Conservation (phyloP, 2,329 filamentous ascomycete species). For the Shiraia sp. region DNA sequence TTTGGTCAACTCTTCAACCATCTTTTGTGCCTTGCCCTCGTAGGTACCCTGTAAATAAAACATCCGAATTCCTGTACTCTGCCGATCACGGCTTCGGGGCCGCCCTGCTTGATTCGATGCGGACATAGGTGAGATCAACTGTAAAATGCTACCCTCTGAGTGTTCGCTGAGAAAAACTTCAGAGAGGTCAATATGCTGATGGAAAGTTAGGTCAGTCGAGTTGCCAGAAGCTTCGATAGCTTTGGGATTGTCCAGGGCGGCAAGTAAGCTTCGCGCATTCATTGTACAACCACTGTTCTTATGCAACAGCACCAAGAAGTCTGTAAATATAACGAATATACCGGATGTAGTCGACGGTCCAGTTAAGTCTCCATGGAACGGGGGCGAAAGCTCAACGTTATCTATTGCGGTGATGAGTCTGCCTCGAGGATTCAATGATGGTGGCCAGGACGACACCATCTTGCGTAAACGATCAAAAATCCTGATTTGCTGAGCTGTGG, state of each 20-base stretch:
- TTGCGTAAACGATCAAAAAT: constrained; percentile 74
- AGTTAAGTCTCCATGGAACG: constrained; percentile 61
- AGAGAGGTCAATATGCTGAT: constrained; percentile 70
- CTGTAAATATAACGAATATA: constrained; percentile 82
- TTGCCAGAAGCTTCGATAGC: constrained; percentile 38
- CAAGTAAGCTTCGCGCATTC: constrained; percentile 75
- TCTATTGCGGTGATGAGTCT: constrained; percentile 82
- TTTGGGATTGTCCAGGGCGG: constrained; percentile 81
- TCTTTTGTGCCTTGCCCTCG: constrained; percentile 74
- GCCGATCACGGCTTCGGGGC: constrained; percentile 38
- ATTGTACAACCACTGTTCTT: constrained; percentile 66
- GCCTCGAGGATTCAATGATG: constrained; percentile 70
- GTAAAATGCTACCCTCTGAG: constrained; percentile 64
- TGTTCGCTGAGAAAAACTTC: constrained; percentile 73
- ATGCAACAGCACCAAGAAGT: constrained; percentile 75
- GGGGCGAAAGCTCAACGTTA: constrained; percentile 74
- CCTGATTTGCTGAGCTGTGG: constrained; percentile 70
- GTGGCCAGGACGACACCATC: constrained; percentile 77
- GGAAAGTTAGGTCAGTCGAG: constrained; percentile 69
- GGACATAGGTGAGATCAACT: constrained; percentile 64
- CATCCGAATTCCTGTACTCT: constrained; percentile 40
- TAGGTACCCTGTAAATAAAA: constrained; percentile 76
- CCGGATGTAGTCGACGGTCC: constrained; percentile 57
- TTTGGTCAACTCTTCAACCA: constrained; percentile 84
- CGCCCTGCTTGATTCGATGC: constrained; percentile 27